phyloP scores from a whole-genome alignment of 768 basidiomycete species.

The Austroboletus festivus region DNA sequence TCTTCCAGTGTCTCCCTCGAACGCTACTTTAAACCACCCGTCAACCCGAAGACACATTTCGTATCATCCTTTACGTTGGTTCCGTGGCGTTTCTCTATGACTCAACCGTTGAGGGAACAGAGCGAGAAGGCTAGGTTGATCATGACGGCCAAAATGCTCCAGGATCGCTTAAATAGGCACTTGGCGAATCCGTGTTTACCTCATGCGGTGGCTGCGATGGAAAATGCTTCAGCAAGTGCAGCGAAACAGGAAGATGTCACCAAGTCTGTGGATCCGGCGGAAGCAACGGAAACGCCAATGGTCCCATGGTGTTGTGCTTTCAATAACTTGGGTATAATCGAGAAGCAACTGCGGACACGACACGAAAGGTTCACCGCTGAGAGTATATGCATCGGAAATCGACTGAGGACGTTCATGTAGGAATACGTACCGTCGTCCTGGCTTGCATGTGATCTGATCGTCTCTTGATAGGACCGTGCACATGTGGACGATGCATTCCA shows the following conservation, averaged over 20 bases:
- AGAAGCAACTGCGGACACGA: slow-evolving; percentile 6
- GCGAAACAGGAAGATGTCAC: not conserved
- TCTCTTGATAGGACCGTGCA: slow-evolving; percentile 7
- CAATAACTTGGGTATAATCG: slow-evolving; percentile 14
- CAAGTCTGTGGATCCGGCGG: not conserved
- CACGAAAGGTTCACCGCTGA: slow-evolving; percentile 3
- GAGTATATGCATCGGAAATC: slow-evolving; percentile 8
- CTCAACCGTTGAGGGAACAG: slow-evolving; percentile 1
- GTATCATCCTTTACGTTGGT: slow-evolving; percentile 14
- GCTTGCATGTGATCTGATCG: not conserved
- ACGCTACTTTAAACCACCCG: slow-evolving; percentile 16
- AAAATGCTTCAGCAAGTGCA: not conserved
- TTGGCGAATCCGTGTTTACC: slow-evolving; percentile 14
- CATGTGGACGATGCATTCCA: slow-evolving; percentile 20
- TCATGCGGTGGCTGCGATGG: slow-evolving; percentile 4
- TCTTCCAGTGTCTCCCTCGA: slow-evolving; percentile 14
- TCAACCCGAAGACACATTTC: slow-evolving; percentile 18
- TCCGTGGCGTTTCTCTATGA: slow-evolving; percentile 19
- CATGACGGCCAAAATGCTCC: slow-evolving; percentile 10
- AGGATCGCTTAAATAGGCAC: slow-evolving; percentile 11
- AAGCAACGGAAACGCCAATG: not conserved
- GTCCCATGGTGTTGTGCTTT: slow-evolving; percentile 9
- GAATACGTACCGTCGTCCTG: not conserved
- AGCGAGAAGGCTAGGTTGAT: slow-evolving; percentile 12
- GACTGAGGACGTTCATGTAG: slow-evolving; percentile 12